Percentiles rank a stretch among this genome's conserved stretches.
Evolutionary conservation across 2,329 filamentous ascomycete genomes (phyloP).

Genomic region (Parascedosporium putredinis): DNA sequence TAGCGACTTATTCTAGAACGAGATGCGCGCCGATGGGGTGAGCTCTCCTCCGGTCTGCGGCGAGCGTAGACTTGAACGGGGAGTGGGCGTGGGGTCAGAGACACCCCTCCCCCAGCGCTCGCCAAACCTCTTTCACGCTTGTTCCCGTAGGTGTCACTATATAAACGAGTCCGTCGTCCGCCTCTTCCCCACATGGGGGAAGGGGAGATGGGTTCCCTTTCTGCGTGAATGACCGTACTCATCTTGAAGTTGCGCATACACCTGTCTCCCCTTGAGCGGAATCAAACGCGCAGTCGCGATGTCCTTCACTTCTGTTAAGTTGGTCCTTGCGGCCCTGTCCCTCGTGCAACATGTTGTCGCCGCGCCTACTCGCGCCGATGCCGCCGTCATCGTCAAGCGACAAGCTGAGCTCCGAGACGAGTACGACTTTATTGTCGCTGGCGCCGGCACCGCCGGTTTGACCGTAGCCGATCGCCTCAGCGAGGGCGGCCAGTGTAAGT

Average conservation of each 20-base stretch:
- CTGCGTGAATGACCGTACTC: neutral
- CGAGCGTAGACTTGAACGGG: no score
- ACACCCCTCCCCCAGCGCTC: no score
- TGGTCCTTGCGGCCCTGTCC: slow-evolving; percentile 4
- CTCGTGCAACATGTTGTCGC: neutral
- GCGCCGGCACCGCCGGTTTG: slow-evolving; percentile 11
- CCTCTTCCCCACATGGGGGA: neutral
- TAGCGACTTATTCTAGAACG: slow-evolving; percentile 2
- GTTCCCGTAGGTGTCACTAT: neutral
- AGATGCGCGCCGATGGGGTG: no score
- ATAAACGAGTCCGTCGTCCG: neutral
- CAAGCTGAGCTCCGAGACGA: slow-evolving; percentile 11
- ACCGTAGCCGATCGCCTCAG: slow-evolving; percentile 12
- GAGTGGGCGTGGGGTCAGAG: no score
- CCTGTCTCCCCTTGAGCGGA: neutral
- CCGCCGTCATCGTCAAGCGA: slow-evolving; percentile 6
- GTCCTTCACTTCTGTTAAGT: neutral
- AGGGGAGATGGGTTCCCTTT: neutral
- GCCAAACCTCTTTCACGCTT: no score
- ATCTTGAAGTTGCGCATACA: neutral
- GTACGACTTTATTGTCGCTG: slow-evolving; percentile 14
- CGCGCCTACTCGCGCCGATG: neutral
- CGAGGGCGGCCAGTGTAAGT: slow-evolving; percentile 12
- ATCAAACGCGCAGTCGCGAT: neutral
- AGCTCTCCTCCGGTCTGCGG: no score